Base-by-base conservation (phyloP, 345 rosid genomes). In the Syzygium aqueum region DNA sequence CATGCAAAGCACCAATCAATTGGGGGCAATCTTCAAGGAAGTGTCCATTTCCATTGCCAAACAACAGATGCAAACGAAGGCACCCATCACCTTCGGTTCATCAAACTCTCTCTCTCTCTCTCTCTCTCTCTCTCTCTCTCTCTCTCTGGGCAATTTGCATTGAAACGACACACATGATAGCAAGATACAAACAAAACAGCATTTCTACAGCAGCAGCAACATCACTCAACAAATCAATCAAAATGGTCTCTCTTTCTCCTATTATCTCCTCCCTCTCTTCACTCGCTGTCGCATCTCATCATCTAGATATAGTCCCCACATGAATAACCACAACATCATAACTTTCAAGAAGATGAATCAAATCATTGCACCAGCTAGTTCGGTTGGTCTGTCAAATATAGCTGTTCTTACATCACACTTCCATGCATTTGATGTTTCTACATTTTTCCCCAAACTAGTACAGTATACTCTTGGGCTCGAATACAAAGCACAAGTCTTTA, bases 291-390 rank as follows among this genome's bases (percentile, higher is more conserved):
- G 57, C 63, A 33, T 77, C 61, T 78, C 63, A 16, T 51, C 27
- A 63, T 63, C 87, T 23, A n/a, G 87, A 85, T 85, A 85, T 43
- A 28, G 82, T 50, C 82, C 10, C 87, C 21, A 85, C 87, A n/a
- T 22, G 77, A 85, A 85, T 46, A 85, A 59, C 46, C 46, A 43
- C 19, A 40, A n/a, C 52, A 43, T 43, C 82, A 46, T 53, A 85
- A 63, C 46, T 22, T 50, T 56, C 87, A 85, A 61, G 51, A 40
- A 67, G 46, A 17, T 9, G 80, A 33, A 33, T 33, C 80, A 67
- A 30, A 11, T 33, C 7, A 6, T 21, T 33, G 46, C 8, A 67
- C 33, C 78, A 10, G 13, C 3, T 33, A 17, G 37, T 33, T 33
- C 7, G 46, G 46, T 67, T 33, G 9, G 46, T 37, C 46, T 67